Evolutionary conservation across 2,329 filamentous ascomycete genomes (phyloP), one percentile per base, ranked within the genome.

Genomic region (Paraphaeosphaeria minitans): DNA sequence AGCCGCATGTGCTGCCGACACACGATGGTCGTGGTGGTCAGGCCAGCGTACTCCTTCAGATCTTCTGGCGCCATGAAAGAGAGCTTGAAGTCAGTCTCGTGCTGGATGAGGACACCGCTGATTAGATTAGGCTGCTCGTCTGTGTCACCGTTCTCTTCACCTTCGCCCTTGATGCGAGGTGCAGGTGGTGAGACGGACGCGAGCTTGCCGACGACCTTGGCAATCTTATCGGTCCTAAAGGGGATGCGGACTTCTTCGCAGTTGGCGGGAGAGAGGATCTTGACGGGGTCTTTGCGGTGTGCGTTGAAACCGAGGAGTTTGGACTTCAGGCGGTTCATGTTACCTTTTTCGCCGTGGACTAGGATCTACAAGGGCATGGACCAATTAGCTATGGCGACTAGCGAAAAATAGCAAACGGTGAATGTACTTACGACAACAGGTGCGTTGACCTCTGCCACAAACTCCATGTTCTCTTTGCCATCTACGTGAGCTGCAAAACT

Each of bases 401-500:
- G 2, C 4, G 29, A 8, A 8, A 12, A 31, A 5, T 8, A 12
- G 29, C 6, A 8, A 31, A 12, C 10, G 29, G 29, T 31, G 8
- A 5, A 6, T 31, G 29, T 9, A 88, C 91, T 81, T 84, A 96
- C 92, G 69, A 99, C 94, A 24, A 97, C 93, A 16, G 93, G 93
- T 2, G 95, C 93, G 31, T 85, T 87, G 43, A 98, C 90, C 76
- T 97, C 92, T 71, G 98, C 94, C 60, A 99, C 97, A 71, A 99
- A 99, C 66, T 96, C 93, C 59, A 92, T 87, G 71, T 99, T 99
- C 77, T 99, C 94, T 8, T 91, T 90, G 33, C 95, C 96, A 67
- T 98, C 95, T 4, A 99, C 95, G 71, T 99, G 95, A 0, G 95
- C 95, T 2, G 95, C 95, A 75, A 99, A 99, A 19, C 92, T 96